Conservation (phyloP, 768 basidiomycete species). For the Lactifluus subvellereus region DNA sequence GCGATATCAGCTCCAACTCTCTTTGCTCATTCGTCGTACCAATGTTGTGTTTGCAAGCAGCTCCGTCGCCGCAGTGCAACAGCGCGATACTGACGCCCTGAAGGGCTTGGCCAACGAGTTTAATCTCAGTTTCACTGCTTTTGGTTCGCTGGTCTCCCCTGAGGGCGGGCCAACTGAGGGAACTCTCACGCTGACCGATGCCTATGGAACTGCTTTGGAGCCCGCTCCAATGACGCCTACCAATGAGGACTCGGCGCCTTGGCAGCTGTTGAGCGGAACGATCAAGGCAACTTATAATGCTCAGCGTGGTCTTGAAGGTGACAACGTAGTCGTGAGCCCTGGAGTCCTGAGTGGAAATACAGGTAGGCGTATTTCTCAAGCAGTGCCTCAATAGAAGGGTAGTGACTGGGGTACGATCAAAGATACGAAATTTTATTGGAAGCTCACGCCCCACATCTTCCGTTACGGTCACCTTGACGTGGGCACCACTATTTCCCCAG, state of each 20-base stretch:
- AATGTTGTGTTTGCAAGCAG: constrained; percentile 18
- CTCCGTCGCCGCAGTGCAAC: constrained; percentile 30
- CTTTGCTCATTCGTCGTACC: neutral
- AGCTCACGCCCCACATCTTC: constrained; percentile 21
- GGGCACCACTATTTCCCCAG: neutral
- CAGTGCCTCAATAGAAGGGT: neutral
- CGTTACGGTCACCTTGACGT: constrained; percentile 25
- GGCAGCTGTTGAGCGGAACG: constrained; percentile 38
- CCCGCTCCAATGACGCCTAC: constrained; percentile 43
- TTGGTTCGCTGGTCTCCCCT: constrained; percentile 32
- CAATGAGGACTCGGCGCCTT: constrained; percentile 32
- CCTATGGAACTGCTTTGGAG: constrained; percentile 32
- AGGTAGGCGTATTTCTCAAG: constrained; percentile 26
- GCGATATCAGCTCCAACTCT: neutral
- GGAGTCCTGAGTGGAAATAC: constrained; percentile 36
- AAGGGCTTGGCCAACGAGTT: constrained; percentile 32
- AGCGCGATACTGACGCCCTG: constrained; percentile 30
- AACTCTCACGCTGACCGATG: constrained; percentile 35
- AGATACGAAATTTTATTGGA: constrained; percentile 24
- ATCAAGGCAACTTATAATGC: constrained; percentile 37
- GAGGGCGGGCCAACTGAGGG: constrained; percentile 31
- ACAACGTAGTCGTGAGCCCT: constrained; percentile 36
- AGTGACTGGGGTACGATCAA: neutral
- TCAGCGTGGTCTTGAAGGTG: constrained; percentile 27
- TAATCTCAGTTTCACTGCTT: constrained; percentile 39